Conservation (phyloP, 2,329 filamentous ascomycete species). For the Beauveria rudraprayagi region DNA sequence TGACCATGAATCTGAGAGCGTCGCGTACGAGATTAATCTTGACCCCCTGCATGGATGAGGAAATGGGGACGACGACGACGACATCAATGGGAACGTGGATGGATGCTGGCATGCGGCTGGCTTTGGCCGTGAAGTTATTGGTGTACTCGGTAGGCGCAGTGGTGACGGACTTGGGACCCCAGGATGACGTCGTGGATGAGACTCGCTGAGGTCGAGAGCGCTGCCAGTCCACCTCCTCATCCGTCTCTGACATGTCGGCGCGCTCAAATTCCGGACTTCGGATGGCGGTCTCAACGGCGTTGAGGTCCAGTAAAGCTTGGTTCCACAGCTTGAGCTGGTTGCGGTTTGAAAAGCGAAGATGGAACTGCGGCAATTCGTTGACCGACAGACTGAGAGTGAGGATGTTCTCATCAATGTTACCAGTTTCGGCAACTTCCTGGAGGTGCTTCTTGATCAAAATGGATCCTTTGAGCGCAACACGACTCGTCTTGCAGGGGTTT, state of each 20-base stretch:
- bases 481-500: slow-evolving; percentile 54
- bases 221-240: slow-evolving; percentile 77
- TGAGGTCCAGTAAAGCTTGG: slow-evolving; percentile 75
- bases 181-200: slow-evolving; percentile 75
- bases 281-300: slow-evolving; percentile 57
- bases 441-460: slow-evolving; percentile 98
- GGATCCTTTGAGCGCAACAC: slow-evolving; percentile 90
- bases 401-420: slow-evolving; percentile 66
- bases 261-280: slow-evolving; percentile 72
- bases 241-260: slow-evolving; percentile 67
- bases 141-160: slow-evolving; percentile 93
- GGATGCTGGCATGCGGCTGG: slow-evolving; percentile 35
- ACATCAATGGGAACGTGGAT: slow-evolving; percentile 90
- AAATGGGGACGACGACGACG: slow-evolving; percentile 93
- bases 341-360: slow-evolving; percentile 78
- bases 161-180: slow-evolving; percentile 73
- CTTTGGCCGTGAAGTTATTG: slow-evolving; percentile 54
- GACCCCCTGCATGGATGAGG: slow-evolving; percentile 97
- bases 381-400: slow-evolving; percentile 88
- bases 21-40: slow-evolving; percentile 94
- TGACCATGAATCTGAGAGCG: slow-evolving; percentile 84
- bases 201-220: slow-evolving; percentile 58
- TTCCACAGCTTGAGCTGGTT: slow-evolving; percentile 86
- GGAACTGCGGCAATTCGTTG: slow-evolving; percentile 85
- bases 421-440: slow-evolving; percentile 72